Evolutionary conservation across 768 basidiomycete species (phyloP), one percentile per base, ranked within the genome.

Genomic region (Chalciporus pseudorubinellus): DNA sequence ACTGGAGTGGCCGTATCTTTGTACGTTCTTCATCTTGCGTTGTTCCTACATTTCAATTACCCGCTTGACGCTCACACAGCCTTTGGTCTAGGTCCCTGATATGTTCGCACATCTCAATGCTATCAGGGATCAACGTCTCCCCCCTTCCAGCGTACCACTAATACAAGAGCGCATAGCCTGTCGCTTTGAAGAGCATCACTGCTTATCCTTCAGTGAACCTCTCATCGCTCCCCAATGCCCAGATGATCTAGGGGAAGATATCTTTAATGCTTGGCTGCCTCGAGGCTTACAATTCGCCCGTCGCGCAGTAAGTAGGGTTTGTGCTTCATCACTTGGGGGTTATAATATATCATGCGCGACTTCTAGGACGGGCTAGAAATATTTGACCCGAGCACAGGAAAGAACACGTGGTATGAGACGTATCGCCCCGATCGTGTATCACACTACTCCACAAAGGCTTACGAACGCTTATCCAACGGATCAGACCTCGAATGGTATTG

Each of bases 211-310:
- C 8, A 63, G 70, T 34, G 68, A 70, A 33, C 73, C 72, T 2
- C 61, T 80, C 38, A 12, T 50, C 28, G 59, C 70, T 31, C 74
- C 74, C 6, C 51, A 61, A 2, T 71, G 72, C 52, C 64, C 56
- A 29, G 58, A 62, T 16, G 71, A 65, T 36, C 33, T 54, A n/a
- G 75, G 71, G 3, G 75, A 78, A 51, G 73, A 79, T 56, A 53
- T 78, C 44, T 65, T 78, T 29, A 78, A 76, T 50, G 77, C 74
- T 28, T 80, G 77, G 78, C 53, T 78, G 31, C 79, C 79, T 39
- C 63, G 57, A 57, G 67, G 72, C 29, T 20, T 68, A 36, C 60
- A 51, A 16, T 56, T 79, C 47, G 66, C 58, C 31, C 66, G 66
- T 39, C 58, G 57, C 28, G 53, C 71, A 45, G 76, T 77, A 45